Evolutionary conservation across 768 basidiomycete species (phyloP).

Genomic region (Termitomyces sp.): DNA sequence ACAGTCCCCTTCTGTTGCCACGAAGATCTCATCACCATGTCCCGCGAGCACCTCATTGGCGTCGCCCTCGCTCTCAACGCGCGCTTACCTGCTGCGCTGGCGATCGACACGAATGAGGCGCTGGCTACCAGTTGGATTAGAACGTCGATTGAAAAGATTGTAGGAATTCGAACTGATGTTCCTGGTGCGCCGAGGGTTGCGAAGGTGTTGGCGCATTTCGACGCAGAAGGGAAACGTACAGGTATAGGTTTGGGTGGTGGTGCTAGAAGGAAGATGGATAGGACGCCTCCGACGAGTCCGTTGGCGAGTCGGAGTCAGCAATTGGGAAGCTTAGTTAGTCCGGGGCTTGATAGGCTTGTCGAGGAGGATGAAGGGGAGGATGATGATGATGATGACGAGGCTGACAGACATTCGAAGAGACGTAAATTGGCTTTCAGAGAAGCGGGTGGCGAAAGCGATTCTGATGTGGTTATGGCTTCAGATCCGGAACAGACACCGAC

Average conservation of each 20-base stretch:
- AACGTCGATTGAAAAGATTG: constrained; percentile 50
- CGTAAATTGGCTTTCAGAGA: constrained; percentile 17
- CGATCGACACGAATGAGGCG: constrained; percentile 38
- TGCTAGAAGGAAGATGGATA: constrained; percentile 6
- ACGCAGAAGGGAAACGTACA: constrained; percentile 9
- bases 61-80: constrained; percentile 54
- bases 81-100: constrained; percentile 45
- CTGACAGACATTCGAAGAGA: constrained; percentile 20
- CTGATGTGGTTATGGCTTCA: constrained; percentile 10
- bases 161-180: constrained; percentile 43
- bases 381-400: not conserved
- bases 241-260: not conserved
- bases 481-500: constrained; percentile 14
- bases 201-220: constrained; percentile 12
- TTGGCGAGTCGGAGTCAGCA: constrained; percentile 24
- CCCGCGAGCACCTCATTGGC: constrained; percentile 41
- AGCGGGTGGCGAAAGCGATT: constrained; percentile 10
- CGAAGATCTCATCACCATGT: constrained; percentile 65
- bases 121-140: constrained; percentile 42
- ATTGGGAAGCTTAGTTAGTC: constrained; percentile 15
- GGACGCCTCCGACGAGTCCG: constrained; percentile 32
- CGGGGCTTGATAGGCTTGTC: constrained; percentile 22
- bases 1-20: constrained; percentile 67
- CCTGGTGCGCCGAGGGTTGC: constrained; percentile 33
- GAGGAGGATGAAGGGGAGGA: constrained; percentile 24